Conservation (phyloP, 208 protist genomes). For the Trypanosoma brucei region DNA sequence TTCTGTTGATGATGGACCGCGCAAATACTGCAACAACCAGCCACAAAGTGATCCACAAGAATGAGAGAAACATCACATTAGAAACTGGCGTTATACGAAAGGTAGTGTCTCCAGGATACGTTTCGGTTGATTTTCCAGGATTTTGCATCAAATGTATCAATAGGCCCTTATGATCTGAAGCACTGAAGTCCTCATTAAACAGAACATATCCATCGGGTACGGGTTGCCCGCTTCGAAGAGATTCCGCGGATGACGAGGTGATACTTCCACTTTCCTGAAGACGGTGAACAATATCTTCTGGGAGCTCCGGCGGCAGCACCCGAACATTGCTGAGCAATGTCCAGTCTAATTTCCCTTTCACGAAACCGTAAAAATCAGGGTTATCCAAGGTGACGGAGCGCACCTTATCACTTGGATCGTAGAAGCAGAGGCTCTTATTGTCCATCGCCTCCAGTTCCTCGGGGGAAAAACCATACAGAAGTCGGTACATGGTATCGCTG, state of each 20-base stretch:
- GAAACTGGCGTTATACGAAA: constrained; percentile 34
- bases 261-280: constrained; percentile 31
- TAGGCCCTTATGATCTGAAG: constrained; percentile 68
- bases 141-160: constrained; percentile 52
- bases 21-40: background rate
- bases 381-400: constrained; percentile 61
- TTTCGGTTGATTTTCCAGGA: constrained; percentile 21
- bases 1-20: background rate
- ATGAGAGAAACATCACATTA: constrained; percentile 18
- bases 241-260: constrained; percentile 14
- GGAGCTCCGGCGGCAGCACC: constrained; percentile 4
- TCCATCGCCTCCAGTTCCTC: constrained; percentile 28
- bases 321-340: constrained; percentile 65
- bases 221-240: constrained; percentile 2
- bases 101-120: constrained; percentile 44
- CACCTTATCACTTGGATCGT: constrained; percentile 64
- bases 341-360: constrained; percentile 75
- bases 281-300: constrained; percentile 22
- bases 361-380: constrained; percentile 52
- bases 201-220: constrained; percentile 54
- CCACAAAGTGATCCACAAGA: background rate
- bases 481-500: constrained; percentile 46
- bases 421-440: constrained; percentile 60
- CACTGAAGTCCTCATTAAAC: constrained; percentile 65
- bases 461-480: constrained; percentile 55